Percentiles rank a stretch among this genome's conserved stretches.
Conservation (phyloP, 2,329 filamentous ascomycete genomes). For the Alternaria dauci region DNA sequence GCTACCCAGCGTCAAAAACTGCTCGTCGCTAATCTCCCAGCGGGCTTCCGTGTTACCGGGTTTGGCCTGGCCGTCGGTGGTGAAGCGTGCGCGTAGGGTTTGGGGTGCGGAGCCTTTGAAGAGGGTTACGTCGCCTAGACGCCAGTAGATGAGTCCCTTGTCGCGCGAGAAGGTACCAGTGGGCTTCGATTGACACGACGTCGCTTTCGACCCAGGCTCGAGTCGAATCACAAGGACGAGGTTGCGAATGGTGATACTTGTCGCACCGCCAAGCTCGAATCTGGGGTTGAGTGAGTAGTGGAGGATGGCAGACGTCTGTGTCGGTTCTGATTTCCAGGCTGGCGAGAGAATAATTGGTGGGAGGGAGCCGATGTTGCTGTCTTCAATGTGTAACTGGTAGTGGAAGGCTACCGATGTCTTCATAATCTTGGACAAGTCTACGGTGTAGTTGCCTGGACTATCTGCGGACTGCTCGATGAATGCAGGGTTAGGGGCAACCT, state of each 20-base stretch:
- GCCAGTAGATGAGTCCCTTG: constrained; percentile 81
- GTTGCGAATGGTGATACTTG: constrained; percentile 72
- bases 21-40: constrained; percentile 72
- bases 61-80: constrained; percentile 74
- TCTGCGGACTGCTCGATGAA: constrained; percentile 78
- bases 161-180: constrained; percentile 81
- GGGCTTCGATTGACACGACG: constrained; percentile 78
- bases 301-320: constrained; percentile 85
- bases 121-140: constrained; percentile 75
- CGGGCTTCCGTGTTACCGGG: constrained; percentile 82
- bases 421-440: constrained; percentile 75
- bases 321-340: constrained; percentile 82
- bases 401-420: constrained; percentile 86
- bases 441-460: constrained; percentile 78
- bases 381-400: constrained; percentile 82
- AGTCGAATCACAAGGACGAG: constrained; percentile 77
- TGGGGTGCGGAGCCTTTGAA: constrained; percentile 66
- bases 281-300: constrained; percentile 84
- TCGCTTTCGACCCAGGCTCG: constrained; percentile 68
- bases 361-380: constrained; percentile 62
- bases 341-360: constrained; percentile 78
- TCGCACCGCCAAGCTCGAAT: constrained; percentile 56
- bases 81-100: constrained; percentile 84
- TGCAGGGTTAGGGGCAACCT: constrained; percentile 90
- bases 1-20: constrained; percentile 61